Percentiles rank a stretch among this genome's conserved stretches.
phyloP scores from a whole-genome alignment of 495 filamentous ascomycete genomes.

The Patellaria atrata region DNA sequence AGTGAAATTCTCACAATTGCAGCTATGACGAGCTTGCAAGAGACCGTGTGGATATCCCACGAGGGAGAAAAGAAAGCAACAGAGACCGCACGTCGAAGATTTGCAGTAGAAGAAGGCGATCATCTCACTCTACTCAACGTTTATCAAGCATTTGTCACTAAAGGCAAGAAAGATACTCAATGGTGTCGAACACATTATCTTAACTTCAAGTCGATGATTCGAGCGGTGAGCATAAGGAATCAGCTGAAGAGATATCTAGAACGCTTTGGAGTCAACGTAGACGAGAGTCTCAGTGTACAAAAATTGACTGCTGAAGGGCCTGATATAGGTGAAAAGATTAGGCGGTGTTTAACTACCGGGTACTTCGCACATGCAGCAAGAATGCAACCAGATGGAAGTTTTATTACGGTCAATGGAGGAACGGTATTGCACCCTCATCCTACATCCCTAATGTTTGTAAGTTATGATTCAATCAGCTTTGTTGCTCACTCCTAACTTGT shows the following conservation, averaged over 20 bases:
- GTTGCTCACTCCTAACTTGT: slow-evolving; percentile 16
- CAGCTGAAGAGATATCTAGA: slow-evolving; percentile 83
- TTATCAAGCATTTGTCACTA: slow-evolving; percentile 79
- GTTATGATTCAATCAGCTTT: slow-evolving; percentile 18
- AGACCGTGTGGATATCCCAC: slow-evolving; percentile 67
- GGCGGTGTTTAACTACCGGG: slow-evolving; percentile 74
- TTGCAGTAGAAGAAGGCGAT: slow-evolving; percentile 88
- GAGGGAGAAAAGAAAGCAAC: slow-evolving; percentile 57
- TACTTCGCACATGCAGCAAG: slow-evolving; percentile 92
- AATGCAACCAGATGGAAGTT: slow-evolving; percentile 91
- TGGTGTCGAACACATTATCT: slow-evolving; percentile 81
- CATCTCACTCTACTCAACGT: slow-evolving; percentile 90
- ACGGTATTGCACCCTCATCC: slow-evolving; percentile 75
- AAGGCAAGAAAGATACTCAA: slow-evolving; percentile 65
- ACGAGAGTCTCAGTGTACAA: slow-evolving; percentile 36
- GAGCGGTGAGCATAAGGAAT: slow-evolving; percentile 72
- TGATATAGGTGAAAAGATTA: slow-evolving; percentile 55
- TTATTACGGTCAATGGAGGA: slow-evolving; percentile 63
- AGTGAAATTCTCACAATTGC: slow-evolving; percentile 84
- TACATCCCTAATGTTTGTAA: slow-evolving; percentile 80
- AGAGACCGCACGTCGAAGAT: slow-evolving; percentile 63
- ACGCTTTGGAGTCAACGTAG: slow-evolving; percentile 60
- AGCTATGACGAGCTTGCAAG: slow-evolving; percentile 82
- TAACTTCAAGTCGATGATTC: slow-evolving; percentile 68
- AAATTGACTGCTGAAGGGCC: slow-evolving; percentile 22